These are phyloP conservation scores for Didymosphaeria variabile DNA, from an alignment of 2,329 filamentous ascomycete genomes.

Conservation along the genomic window DNA sequence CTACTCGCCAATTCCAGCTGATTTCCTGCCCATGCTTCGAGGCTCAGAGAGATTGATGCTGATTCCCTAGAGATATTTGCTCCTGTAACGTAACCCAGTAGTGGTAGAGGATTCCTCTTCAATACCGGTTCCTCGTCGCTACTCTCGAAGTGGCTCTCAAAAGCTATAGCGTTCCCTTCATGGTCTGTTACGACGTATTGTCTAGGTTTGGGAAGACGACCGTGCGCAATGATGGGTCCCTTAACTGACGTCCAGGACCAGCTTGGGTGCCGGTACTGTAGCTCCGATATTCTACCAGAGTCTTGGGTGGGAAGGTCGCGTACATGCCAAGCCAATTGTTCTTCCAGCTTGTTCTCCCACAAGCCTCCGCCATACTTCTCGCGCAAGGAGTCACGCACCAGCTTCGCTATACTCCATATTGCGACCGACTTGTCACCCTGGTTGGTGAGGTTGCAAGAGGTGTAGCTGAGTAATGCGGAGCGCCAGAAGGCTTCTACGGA, in stretches of 20 bases:
- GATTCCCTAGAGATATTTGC: background rate
- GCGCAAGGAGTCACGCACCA: constrained; percentile 29
- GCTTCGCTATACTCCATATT: constrained; percentile 36
- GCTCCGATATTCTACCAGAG: constrained; percentile 9
- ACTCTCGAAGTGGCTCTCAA: constrained; percentile 1
- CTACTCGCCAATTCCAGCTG: background rate
- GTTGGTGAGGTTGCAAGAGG: constrained; percentile 26
- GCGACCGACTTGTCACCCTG: constrained; percentile 27
- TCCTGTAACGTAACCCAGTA: background rate
- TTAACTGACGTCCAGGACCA: constrained; percentile 30
- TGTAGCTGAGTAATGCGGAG: constrained; percentile 26
- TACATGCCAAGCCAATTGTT: constrained; percentile 36
- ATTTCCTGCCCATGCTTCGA: background rate
- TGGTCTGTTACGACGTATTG: constrained; percentile 21
- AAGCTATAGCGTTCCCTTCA: constrained; percentile 16
- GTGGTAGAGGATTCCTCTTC: background rate
- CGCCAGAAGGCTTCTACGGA: constrained; percentile 28
- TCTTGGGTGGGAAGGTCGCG: constrained; percentile 2
- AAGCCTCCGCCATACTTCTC: constrained; percentile 35
- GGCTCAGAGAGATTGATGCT: background rate
- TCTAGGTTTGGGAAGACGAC: constrained; percentile 9
- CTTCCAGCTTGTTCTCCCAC: constrained; percentile 30
- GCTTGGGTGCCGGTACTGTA: constrained; percentile 21
- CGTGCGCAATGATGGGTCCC: constrained; percentile 14
- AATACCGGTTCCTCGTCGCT: background rate